These are phyloP conservation scores for Polyporus arcularius DNA, from an alignment of 768 basidiomycete species.

Conservation along the genomic window DNA sequence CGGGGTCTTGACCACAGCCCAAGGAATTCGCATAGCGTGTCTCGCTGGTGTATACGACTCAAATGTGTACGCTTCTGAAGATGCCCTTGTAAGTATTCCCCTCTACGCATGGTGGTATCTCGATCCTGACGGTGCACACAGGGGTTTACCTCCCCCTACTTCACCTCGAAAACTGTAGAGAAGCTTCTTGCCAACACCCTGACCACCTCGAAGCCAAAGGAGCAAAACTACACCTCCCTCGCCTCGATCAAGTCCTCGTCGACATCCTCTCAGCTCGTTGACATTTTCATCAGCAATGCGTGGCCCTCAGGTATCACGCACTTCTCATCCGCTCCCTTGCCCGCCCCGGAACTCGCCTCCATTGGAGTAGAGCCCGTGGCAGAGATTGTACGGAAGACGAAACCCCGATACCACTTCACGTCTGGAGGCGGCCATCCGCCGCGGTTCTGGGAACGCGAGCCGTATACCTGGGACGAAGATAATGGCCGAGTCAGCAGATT, in stretches of 20 bases:
- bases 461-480: constrained; percentile 82
- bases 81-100: constrained; percentile 56
- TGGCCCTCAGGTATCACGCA: constrained; percentile 71
- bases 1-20: constrained; percentile 73
- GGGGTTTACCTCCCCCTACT: constrained; percentile 80
- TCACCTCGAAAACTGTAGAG: constrained; percentile 68
- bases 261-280: constrained; percentile 64
- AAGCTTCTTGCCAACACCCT: constrained; percentile 72
- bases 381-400: constrained; percentile 61
- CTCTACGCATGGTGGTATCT: neutral
- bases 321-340: constrained; percentile 54
- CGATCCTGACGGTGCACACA: constrained; percentile 26
- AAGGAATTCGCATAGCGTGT: constrained; percentile 83
- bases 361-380: constrained; percentile 60
- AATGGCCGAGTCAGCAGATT: constrained; percentile 72
- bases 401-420: constrained; percentile 89
- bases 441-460: constrained; percentile 94
- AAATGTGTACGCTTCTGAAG: constrained; percentile 56
- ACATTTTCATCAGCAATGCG: constrained; percentile 80
- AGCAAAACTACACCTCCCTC: constrained; percentile 60
- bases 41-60: constrained; percentile 77
- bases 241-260: constrained; percentile 66
- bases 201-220: constrained; percentile 45
- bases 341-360: constrained; percentile 43
- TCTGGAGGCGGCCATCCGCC: constrained; percentile 62